Evolutionary conservation across 352 stramenopile genomes (phyloP).

Genomic region (Globisporangium carolinianum): DNA sequence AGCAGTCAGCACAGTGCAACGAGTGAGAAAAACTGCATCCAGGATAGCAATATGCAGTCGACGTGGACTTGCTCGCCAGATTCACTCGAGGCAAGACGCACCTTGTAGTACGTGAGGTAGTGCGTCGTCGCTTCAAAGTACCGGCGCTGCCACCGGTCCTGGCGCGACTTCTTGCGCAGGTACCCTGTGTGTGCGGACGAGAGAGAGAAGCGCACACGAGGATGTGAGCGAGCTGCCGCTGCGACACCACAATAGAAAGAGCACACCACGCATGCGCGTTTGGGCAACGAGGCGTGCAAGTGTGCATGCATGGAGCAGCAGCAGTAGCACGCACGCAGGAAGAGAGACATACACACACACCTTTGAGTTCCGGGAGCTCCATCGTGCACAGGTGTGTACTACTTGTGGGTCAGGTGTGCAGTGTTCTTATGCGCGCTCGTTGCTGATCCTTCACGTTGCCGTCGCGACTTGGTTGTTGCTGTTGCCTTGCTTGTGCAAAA

Average conservation of each 20-base stretch:
- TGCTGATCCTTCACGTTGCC: too few species aligned
- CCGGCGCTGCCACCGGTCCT: constrained; percentile 92
- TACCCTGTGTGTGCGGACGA: constrained; percentile 53
- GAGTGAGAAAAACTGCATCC: too few species aligned
- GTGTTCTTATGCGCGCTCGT: not conserved
- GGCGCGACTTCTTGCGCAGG: constrained; percentile 90
- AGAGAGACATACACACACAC: constrained; percentile 16
- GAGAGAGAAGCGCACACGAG: not conserved
- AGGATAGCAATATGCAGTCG: too few species aligned
- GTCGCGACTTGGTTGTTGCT: not conserved
- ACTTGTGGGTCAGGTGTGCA: too few species aligned
- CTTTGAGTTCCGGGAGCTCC: constrained; percentile 80
- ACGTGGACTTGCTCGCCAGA: too few species aligned
- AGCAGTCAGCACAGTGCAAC: not conserved
- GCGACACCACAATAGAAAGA: not conserved
- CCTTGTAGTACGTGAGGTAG: constrained; percentile 99
- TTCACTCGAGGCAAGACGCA: constrained; percentile 12
- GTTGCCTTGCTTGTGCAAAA: too few species aligned
- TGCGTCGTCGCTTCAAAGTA: constrained; percentile 98
- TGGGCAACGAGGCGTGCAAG: not conserved
- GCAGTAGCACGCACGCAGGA: too few species aligned
- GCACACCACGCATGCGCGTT: not conserved
- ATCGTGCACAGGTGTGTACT: constrained; percentile 21
- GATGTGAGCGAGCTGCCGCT: not conserved
- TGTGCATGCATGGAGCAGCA: too few species aligned